phyloP scores from a whole-genome alignment of 2,329 filamentous ascomycete species.

The Helminthosporium solani region DNA sequence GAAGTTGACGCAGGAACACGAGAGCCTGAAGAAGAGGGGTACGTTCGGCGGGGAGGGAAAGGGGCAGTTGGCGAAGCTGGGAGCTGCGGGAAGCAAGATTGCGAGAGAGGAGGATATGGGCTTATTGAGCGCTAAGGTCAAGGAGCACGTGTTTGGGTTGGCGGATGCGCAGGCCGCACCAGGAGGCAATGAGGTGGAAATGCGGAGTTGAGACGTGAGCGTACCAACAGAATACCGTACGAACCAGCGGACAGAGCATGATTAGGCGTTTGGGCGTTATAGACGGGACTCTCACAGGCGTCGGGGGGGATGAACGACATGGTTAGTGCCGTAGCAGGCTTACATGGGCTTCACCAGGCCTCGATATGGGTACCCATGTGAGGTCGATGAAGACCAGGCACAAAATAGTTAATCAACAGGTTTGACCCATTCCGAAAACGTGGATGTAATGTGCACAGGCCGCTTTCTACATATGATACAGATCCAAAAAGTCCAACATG shows the following conservation, averaged over 20 bases:
- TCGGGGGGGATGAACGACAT: not conserved
- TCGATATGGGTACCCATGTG: not conserved
- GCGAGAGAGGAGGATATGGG: conserved; percentile 64
- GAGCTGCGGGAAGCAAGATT: conserved; percentile 62
- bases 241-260: conserved; percentile 1
- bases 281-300: not conserved
- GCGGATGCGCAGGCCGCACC: conserved; percentile 6
- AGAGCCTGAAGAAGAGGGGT: conserved; percentile 37
- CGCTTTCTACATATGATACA: not conserved
- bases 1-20: conserved; percentile 71
- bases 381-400: too few species aligned
- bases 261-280: conserved; percentile 9
- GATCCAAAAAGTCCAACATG: not conserved
- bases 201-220: conserved; percentile 27
- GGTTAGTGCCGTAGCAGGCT: not conserved
- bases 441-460: not conserved
- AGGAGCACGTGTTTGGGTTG: conserved; percentile 59
- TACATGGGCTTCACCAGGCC: not conserved
- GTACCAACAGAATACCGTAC: not conserved
- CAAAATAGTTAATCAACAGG: too few species aligned
- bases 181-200: conserved; percentile 26
- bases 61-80: conserved; percentile 58
- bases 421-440: not conserved
- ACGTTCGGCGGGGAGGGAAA: conserved; percentile 21
- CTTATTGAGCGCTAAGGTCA: conserved; percentile 62